Conservation (phyloP, 1,284 basidiomycete genomes). For the Cutaneotrichosporon cyanovorans region DNA sequence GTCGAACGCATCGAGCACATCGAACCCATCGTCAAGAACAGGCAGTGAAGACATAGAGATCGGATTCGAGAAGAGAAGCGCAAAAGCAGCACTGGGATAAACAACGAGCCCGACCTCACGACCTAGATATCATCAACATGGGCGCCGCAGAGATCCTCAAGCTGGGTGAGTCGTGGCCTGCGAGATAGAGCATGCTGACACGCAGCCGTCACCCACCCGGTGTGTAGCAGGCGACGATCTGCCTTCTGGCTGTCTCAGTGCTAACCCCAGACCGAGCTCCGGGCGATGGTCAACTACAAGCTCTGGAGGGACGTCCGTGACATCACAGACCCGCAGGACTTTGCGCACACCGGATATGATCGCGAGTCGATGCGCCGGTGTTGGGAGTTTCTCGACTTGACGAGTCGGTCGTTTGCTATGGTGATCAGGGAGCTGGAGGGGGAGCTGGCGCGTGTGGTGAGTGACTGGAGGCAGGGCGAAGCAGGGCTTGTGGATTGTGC, state of each 20-base stretch:
- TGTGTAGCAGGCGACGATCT: too few relatives aligned
- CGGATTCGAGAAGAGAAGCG: too few relatives aligned
- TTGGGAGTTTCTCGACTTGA: slow-evolving; percentile 83
- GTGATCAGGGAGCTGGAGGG: slow-evolving; percentile 97
- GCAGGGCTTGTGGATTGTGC: not conserved
- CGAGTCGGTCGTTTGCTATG: slow-evolving; percentile 81
- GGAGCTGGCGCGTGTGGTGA: slow-evolving; percentile 80
- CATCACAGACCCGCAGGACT: slow-evolving; percentile 63
- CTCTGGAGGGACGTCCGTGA: slow-evolving; percentile 73
- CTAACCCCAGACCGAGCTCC: slow-evolving; percentile 61
- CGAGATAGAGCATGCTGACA: slow-evolving; percentile 5
- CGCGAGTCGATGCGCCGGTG: slow-evolving; percentile 75
- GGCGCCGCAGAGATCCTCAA: slow-evolving; percentile 25
- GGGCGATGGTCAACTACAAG: slow-evolving; percentile 67
- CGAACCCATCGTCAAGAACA: too few relatives aligned
- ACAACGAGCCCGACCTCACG: too few relatives aligned
- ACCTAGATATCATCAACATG: slow-evolving; percentile 21
- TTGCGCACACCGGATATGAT: slow-evolving; percentile 72
- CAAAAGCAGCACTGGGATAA: too few relatives aligned
- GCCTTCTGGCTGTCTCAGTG: too few relatives aligned
- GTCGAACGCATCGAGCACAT: too few relatives aligned
- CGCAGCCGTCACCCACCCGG: slow-evolving; percentile 32
- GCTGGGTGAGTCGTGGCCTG: slow-evolving; percentile 23
- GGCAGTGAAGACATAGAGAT: too few relatives aligned
- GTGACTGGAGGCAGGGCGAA: slow-evolving; percentile 43